Conservation (phyloP, 2,329 filamentous ascomycete genomes). For the Nigrospora oryzae region DNA sequence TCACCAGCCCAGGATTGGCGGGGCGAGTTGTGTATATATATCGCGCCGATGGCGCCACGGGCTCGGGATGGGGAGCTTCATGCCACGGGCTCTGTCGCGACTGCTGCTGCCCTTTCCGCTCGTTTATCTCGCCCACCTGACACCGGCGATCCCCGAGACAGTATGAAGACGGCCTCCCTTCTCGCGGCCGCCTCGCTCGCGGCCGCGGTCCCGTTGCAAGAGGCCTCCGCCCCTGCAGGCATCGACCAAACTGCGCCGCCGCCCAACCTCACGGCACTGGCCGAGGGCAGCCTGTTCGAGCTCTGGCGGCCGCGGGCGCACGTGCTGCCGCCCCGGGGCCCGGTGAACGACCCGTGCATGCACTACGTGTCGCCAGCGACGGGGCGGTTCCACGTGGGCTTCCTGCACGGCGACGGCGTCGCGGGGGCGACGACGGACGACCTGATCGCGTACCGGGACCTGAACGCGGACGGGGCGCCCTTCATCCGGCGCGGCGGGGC, state of each 20-base stretch:
- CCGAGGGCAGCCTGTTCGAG: constrained; percentile 24
- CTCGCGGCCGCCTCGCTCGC: neutral
- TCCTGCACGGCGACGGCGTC: constrained; percentile 23
- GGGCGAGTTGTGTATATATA: too few relatives aligned
- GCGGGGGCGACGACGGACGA: constrained; percentile 31
- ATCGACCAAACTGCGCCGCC: constrained; percentile 26
- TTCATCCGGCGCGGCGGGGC: constrained; percentile 15
- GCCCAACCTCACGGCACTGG: constrained; percentile 27
- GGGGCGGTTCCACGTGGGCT: constrained; percentile 34
- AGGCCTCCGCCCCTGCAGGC: neutral
- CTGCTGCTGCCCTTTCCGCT: too few relatives aligned
- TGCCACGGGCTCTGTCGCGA: too few relatives aligned
- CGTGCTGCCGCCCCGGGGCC: constrained; percentile 27
- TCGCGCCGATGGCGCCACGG: too few relatives aligned
- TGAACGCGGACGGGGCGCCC: constrained; percentile 28
- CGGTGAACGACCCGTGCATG: constrained; percentile 34
- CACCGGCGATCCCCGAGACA: neutral
- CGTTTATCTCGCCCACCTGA: too few relatives aligned
- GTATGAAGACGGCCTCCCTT: neutral
- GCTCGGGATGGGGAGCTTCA: too few relatives aligned
- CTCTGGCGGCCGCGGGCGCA: constrained; percentile 26
- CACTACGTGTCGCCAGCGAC: constrained; percentile 34
- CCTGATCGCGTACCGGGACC: constrained; percentile 27
- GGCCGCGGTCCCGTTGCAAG: neutral
- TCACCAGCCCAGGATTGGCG: too few relatives aligned